Evolutionary conservation across 768 basidiomycete species (phyloP).

Genomic region (Crepidotus variabilis): DNA sequence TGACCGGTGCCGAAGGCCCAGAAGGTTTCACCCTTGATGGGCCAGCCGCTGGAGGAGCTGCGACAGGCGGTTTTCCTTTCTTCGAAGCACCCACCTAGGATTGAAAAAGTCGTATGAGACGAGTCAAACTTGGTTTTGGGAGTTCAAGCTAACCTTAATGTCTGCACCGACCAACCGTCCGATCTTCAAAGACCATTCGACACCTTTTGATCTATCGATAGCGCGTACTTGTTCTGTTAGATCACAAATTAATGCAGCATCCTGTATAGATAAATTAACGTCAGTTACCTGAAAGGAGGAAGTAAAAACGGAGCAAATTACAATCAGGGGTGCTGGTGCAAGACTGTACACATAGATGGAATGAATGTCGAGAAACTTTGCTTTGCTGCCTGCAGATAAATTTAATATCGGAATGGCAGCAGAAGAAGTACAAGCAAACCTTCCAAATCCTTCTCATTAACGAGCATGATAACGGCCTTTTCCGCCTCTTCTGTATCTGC

Average conservation of each 20-base stretch:
- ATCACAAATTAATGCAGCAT: conserved; percentile 40
- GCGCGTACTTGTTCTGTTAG: conserved; percentile 35
- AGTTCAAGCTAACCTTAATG: conserved; percentile 38
- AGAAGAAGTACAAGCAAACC: conserved; percentile 35
- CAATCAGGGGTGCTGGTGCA: conserved; percentile 59
- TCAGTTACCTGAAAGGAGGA: conserved; percentile 1
- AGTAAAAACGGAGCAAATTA: conserved; percentile 28
- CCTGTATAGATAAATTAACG: conserved; percentile 25
- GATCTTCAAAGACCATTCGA: conserved; percentile 33
- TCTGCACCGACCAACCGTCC: conserved; percentile 40
- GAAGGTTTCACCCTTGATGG: conserved; percentile 32
- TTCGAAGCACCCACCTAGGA: conserved; percentile 15
- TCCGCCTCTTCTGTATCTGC: conserved; percentile 40
- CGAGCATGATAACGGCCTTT: conserved; percentile 50
- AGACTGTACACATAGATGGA: conserved; percentile 70
- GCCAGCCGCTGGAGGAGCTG: conserved; percentile 33
- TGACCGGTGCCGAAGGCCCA: conserved; percentile 11
- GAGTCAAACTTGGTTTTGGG: neutral
- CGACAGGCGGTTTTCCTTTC: conserved; percentile 14
- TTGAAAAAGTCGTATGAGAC: neutral
- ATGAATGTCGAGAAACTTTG: conserved; percentile 47
- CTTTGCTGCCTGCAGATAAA: conserved; percentile 44
- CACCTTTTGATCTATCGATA: conserved; percentile 38
- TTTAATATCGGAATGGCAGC: neutral
- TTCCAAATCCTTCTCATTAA: conserved; percentile 61